Percentiles rank a stretch among this genome's conserved stretches.
Evolutionary conservation across 2,329 filamentous ascomycete species (phyloP).

Genomic region (Corynespora cassiicola): DNA sequence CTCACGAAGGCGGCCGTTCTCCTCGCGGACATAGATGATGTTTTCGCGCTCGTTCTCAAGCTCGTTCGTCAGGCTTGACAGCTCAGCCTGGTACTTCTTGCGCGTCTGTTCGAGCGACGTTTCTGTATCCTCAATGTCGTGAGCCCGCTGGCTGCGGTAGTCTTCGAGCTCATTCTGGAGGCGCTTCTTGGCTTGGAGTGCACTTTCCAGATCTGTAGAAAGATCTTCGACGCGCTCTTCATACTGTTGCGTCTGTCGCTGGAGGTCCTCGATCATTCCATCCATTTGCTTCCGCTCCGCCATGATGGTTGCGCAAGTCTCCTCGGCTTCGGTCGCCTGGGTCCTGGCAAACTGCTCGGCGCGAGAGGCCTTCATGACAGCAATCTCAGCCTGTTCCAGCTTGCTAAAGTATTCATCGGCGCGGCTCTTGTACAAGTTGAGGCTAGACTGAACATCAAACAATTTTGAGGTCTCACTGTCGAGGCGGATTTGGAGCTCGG

Average conservation of each 20-base stretch:
- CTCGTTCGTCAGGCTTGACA: constrained; percentile 87
- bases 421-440: constrained; percentile 87
- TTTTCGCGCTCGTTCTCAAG: constrained; percentile 93
- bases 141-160: constrained; percentile 91
- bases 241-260: constrained; percentile 85
- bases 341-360: constrained; percentile 94
- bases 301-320: constrained; percentile 88
- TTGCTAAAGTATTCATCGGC: constrained; percentile 98
- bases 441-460: constrained; percentile 81
- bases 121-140: constrained; percentile 97
- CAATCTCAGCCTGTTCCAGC: constrained; percentile 94
- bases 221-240: constrained; percentile 93
- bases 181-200: constrained; percentile 87
- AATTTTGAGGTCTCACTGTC: constrained; percentile 88
- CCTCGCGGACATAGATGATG: constrained; percentile 80
- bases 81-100: constrained; percentile 96
- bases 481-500: constrained; percentile 90
- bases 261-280: constrained; percentile 82
- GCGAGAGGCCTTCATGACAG: constrained; percentile 87
- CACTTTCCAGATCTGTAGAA: constrained; percentile 85
- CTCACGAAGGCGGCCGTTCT: constrained; percentile 88
- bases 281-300: constrained; percentile 92
- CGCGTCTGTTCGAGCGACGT: constrained; percentile 94
- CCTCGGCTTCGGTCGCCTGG: constrained; percentile 88
- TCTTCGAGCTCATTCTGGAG: constrained; percentile 97